Evolutionary conservation across 345 rosid species (phyloP).

Genomic region (Cardiospermum halicacabum): DNA sequence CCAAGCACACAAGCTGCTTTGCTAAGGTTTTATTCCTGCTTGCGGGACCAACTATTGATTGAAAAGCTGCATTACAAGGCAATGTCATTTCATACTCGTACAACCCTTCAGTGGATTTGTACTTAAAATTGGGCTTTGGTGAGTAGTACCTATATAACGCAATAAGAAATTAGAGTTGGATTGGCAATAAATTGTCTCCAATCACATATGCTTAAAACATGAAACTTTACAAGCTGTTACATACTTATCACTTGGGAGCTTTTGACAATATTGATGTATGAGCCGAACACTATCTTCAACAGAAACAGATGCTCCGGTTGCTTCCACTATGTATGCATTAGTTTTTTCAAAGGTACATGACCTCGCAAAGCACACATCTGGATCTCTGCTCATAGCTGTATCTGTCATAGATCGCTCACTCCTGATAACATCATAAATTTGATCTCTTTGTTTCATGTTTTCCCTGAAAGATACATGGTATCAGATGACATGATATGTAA

Average conservation of each 20-base stretch:
- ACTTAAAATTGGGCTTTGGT: conserved; percentile 47
- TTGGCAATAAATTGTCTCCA: conserved; percentile 4
- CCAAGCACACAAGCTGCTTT: conserved; percentile 65
- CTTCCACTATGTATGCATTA: conserved; percentile 32
- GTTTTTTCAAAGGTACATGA: conserved; percentile 26
- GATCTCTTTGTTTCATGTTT: conserved; percentile 55
- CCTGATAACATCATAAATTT: conserved; percentile 55
- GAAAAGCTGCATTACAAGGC: conserved; percentile 52
- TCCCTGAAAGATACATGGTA: conserved; percentile 40
- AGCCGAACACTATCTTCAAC: conserved; percentile 52
- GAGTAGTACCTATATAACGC: conserved; percentile 35
- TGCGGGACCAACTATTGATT: conserved; percentile 48
- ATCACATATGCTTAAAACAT: not conserved
- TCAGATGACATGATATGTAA: not conserved
- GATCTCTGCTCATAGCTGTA: conserved; percentile 47
- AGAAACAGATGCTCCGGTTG: conserved; percentile 52
- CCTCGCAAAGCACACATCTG: conserved; percentile 32
- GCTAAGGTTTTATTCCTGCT: conserved; percentile 45
- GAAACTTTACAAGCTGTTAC: not conserved
- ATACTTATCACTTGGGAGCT: conserved; percentile 59
- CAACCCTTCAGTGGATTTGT: conserved; percentile 24
- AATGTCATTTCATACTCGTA: conserved; percentile 40
- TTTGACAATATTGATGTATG: conserved; percentile 42
- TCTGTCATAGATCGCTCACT: conserved; percentile 51
- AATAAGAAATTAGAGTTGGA: conserved; percentile 7